Conservation (phyloP, 2,329 filamentous ascomycete species). For the Colletotrichum cereale region DNA sequence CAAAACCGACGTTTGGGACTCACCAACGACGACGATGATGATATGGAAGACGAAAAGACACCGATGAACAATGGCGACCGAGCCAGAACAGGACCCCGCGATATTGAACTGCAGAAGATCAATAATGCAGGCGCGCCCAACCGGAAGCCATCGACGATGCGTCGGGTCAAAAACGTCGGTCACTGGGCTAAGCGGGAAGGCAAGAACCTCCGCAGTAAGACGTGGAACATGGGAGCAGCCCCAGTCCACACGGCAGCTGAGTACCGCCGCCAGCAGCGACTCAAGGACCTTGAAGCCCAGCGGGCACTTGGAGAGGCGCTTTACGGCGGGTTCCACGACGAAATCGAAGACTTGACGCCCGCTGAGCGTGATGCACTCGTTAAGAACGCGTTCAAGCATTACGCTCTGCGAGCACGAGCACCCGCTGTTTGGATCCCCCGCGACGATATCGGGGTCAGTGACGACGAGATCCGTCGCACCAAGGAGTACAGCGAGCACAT, state of each 20-base stretch:
- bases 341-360: conserved; percentile 93
- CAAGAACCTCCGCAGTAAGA: conserved; percentile 61
- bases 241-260: conserved; percentile 57
- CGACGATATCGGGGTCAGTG: conserved; percentile 89
- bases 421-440: conserved; percentile 95
- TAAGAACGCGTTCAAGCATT: conserved; percentile 90
- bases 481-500: conserved; percentile 81
- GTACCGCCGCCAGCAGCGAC: conserved; percentile 63
- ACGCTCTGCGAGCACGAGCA: conserved; percentile 83
- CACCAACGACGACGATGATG: conserved; percentile 64
- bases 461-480: conserved; percentile 89
- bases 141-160: conserved; percentile 55
- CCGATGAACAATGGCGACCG: conserved; percentile 54
- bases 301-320: conserved; percentile 81
- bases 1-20: conserved; percentile 79
- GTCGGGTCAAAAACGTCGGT: conserved; percentile 61
- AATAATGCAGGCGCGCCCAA: conserved; percentile 43
- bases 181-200: conserved; percentile 63
- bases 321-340: conserved; percentile 89
- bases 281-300: conserved; percentile 78
- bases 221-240: conserved; percentile 52
- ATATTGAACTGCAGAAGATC: conserved; percentile 53
- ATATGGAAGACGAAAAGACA: conserved; percentile 57
- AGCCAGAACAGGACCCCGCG: conserved; percentile 43
- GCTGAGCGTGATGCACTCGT: conserved; percentile 89